Evolutionary conservation across 1,284 basidiomycete species (phyloP).

Genomic region (Somion occarium): DNA sequence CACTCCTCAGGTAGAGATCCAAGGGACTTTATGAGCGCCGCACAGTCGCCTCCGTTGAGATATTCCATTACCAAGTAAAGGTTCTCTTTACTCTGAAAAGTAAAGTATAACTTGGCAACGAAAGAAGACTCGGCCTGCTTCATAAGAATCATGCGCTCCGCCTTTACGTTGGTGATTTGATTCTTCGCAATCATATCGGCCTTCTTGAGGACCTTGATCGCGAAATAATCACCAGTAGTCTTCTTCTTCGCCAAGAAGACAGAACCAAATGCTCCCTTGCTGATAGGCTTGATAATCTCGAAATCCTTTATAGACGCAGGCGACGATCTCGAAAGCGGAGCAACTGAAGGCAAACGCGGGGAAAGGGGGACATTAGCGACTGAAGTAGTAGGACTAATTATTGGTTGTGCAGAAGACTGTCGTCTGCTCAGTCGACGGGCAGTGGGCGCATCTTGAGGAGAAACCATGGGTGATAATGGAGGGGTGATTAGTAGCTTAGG

Average conservation of each 20-base stretch:
- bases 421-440: constrained; percentile 59
- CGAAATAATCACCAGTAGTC: constrained; percentile 96
- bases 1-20: constrained; percentile 94
- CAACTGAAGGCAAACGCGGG: constrained; percentile 80
- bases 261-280: constrained; percentile 97
- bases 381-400: constrained; percentile 52
- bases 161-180: constrained; percentile 99
- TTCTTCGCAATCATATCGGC: constrained; percentile 99
- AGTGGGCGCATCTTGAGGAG: constrained; percentile 49
- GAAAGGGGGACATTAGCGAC: constrained; percentile 65
- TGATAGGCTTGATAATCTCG: constrained; percentile 99
- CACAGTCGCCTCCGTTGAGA: constrained; percentile 95
- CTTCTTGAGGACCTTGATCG: constrained; percentile 99
- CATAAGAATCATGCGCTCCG: constrained; percentile 99
- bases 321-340: constrained; percentile 73
- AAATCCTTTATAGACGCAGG: constrained; percentile 98
- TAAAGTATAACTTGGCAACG: constrained; percentile 97
- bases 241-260: constrained; percentile 99
- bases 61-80: constrained; percentile 99
- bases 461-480: constrained; percentile 66
- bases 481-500: constrained; percentile 66
- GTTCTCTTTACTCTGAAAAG: constrained; percentile 99
- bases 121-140: constrained; percentile 99
- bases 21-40: constrained; percentile 93
- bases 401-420: constrained; percentile 63